phyloP scores from a whole-genome alignment of 2,329 filamentous ascomycete species.

The Aspergillus sp. region DNA sequence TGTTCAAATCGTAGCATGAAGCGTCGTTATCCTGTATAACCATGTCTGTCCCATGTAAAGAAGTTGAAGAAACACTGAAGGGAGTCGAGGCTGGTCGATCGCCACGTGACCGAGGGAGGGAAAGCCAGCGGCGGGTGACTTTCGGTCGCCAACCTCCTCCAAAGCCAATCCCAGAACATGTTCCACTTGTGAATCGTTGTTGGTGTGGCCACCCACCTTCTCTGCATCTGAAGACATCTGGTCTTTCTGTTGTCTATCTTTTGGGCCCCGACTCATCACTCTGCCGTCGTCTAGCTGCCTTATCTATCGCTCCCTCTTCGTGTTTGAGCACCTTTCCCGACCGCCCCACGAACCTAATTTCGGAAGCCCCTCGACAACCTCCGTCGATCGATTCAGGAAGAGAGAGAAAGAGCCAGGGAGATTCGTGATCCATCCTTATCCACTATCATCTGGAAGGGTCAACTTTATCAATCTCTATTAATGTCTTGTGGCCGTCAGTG shows the following conservation, averaged over 20 bases:
- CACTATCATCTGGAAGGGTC: background rate
- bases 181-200: constrained; percentile 1
- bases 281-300: background rate
- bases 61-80: too few species aligned
- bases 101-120: background rate
- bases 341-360: constrained; percentile 33
- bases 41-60: too few species aligned
- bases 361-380: constrained; percentile 25
- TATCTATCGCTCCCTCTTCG: background rate
- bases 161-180: constrained; percentile 3
- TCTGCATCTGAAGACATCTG: background rate
- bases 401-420: background rate
- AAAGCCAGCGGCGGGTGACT: background rate
- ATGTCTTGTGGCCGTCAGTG: background rate
- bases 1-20: background rate
- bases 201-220: background rate
- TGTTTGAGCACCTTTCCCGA: constrained; percentile 12
- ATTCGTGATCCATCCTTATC: background rate
- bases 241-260: background rate
- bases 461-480: background rate
- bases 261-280: background rate
- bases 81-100: background rate
- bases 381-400: constrained; percentile 23
- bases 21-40: too few species aligned
- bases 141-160: constrained; percentile 2